These are phyloP conservation scores for Debaryomyces robertsiae DNA, from an alignment of 1,139 yeast species.

Conservation along the genomic window DNA sequence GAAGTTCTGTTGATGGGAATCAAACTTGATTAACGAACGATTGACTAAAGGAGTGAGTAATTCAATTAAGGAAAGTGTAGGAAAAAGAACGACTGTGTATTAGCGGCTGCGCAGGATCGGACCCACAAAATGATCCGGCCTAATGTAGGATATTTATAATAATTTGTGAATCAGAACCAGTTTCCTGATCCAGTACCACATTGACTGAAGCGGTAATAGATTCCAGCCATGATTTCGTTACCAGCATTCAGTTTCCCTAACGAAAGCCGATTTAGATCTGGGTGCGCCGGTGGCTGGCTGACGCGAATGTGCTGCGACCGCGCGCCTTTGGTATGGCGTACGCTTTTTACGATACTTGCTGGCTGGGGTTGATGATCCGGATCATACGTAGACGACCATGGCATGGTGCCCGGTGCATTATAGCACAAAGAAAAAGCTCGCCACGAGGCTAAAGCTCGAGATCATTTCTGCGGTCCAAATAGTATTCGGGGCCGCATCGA, in stretches of 20 bases:
- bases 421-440: too few species aligned
- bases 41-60: not conserved
- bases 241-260: conserved; percentile 2
- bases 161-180: conserved; percentile 3
- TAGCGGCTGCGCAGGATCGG: not conserved
- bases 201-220: conserved; percentile 11
- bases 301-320: conserved; percentile 1
- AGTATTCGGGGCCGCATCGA: too few species aligned
- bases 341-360: not conserved
- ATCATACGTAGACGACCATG: too few species aligned
- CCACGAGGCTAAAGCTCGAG: too few species aligned
- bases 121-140: conserved; percentile 9
- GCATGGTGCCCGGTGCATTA: too few species aligned
- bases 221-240: conserved; percentile 13
- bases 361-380: too few species aligned
- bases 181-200: conserved; percentile 14
- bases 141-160: conserved; percentile 12
- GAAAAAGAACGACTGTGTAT: conserved; percentile 3
- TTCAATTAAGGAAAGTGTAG: too few species aligned
- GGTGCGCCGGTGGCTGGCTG: conserved; percentile 6
- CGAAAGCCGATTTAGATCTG: not conserved
- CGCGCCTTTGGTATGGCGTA: too few species aligned
- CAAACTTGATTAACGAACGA: not conserved
- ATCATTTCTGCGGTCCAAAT: too few species aligned
- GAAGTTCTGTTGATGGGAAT: too few species aligned